Evolutionary conservation across 345 rosid species (phyloP).

Genomic region (Populus pruinosa): DNA sequence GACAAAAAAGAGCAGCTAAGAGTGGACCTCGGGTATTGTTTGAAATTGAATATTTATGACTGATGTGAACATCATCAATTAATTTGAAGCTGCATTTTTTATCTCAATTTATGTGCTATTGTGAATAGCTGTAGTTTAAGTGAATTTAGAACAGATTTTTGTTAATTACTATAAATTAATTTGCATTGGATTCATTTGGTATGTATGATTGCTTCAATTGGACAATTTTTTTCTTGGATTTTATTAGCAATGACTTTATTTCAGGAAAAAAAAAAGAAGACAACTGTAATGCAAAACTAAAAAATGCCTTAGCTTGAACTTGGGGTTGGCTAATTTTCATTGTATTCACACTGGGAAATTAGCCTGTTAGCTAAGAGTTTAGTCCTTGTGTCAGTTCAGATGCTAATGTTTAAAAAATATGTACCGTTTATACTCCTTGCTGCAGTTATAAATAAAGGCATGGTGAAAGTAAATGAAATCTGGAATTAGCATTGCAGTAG

Average conservation of each 20-base stretch:
- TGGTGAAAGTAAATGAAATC: neutral
- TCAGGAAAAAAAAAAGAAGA: neutral
- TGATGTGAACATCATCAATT: neutral
- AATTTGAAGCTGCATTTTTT: neutral
- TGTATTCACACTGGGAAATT: neutral
- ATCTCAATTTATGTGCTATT: neutral
- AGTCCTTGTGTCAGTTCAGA: neutral
- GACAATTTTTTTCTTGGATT: neutral
- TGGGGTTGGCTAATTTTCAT: neutral
- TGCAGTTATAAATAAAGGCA: neutral
- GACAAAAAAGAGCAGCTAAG: conserved; percentile 64
- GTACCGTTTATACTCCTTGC: neutral
- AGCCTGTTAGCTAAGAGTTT: neutral
- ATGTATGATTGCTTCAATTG: neutral
- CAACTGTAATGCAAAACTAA: neutral
- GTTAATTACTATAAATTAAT: neutral
- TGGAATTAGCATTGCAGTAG: neutral
- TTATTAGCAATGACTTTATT: neutral
- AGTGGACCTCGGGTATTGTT: conserved; percentile 51
- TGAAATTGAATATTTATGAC: neutral
- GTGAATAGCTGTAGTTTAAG: neutral
- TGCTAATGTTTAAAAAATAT: neutral
- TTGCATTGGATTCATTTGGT: neutral
- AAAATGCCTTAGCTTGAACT: neutral
- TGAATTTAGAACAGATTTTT: neutral